A percentile compares a stretch with the other conserved stretches of the same genome.
Evolutionary conservation across 2,329 filamentous ascomycete species (phyloP).

Genomic region (Acarospora socialis): DNA sequence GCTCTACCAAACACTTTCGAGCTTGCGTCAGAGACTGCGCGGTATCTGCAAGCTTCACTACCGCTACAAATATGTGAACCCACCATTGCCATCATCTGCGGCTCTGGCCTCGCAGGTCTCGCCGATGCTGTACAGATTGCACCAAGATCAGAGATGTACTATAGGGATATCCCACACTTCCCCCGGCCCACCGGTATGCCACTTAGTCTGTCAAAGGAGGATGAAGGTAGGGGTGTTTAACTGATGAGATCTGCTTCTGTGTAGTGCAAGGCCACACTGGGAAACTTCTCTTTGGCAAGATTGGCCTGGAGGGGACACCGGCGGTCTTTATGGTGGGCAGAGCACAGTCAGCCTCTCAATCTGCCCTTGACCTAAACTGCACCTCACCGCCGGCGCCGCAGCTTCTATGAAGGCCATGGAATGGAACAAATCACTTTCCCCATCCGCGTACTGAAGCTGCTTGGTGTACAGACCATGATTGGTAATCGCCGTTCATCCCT

Average conservation of each 20-base stretch:
- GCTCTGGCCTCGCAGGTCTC: constrained; percentile 48
- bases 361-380: constrained; percentile 8
- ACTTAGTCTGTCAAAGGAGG: too few relatives aligned
- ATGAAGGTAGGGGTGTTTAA: constrained; percentile 9
- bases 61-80: constrained; percentile 37
- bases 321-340: constrained; percentile 50
- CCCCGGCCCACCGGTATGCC: constrained; percentile 44
- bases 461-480: constrained; percentile 47
- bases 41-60: constrained; percentile 35
- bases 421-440: constrained; percentile 50
- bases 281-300: constrained; percentile 48
- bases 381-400: constrained; percentile 19
- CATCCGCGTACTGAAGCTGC: constrained; percentile 46
- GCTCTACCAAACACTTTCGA: constrained; percentile 22
- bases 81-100: constrained; percentile 49
- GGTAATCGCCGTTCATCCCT: constrained; percentile 26
- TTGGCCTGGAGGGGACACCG: constrained; percentile 38
- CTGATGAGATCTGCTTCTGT: constrained; percentile 2
- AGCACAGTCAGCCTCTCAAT: constrained; percentile 38
- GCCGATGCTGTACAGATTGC: constrained; percentile 39
- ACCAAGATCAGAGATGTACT: constrained; percentile 39
- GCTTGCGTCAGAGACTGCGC: constrained; percentile 35
- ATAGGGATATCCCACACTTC: constrained; percentile 47
- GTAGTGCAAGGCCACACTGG: constrained; percentile 46
- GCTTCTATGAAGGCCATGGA: constrained; percentile 54